phyloP scores from a whole-genome alignment of 495 filamentous ascomycete genomes.

The Monascus purpureus region DNA sequence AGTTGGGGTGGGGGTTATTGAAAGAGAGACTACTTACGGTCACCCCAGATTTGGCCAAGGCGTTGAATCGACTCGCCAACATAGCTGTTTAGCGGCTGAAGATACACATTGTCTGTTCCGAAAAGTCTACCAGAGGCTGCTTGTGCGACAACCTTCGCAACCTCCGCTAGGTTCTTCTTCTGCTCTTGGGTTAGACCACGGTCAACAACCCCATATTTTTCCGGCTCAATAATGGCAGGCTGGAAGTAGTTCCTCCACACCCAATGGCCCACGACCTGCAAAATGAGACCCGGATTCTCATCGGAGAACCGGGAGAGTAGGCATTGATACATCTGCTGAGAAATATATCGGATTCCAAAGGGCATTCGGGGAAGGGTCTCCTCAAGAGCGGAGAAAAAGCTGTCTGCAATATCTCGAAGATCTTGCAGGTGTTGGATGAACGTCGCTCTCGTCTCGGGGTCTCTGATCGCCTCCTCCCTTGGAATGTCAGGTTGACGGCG shows the following conservation, averaged over 20 bases:
- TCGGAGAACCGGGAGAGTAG: slow-evolving; percentile 62
- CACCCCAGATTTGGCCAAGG: slow-evolving; percentile 59
- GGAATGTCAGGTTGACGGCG: slow-evolving; percentile 65
- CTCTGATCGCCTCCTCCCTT: slow-evolving; percentile 82
- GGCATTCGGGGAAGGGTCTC: slow-evolving; percentile 79
- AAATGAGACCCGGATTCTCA: slow-evolving; percentile 61
- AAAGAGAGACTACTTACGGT: slow-evolving; percentile 28
- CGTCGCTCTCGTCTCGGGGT: slow-evolving; percentile 76
- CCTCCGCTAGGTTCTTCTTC: slow-evolving; percentile 83
- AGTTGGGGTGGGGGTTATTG: background rate
- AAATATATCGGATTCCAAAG: slow-evolving; percentile 82
- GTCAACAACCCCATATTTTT: slow-evolving; percentile 81
- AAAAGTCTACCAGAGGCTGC: slow-evolving; percentile 75
- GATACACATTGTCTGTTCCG: slow-evolving; percentile 85
- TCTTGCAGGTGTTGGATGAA: slow-evolving; percentile 92
- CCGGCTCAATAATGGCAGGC: slow-evolving; percentile 71
- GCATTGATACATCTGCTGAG: slow-evolving; percentile 69
- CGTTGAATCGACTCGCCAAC: slow-evolving; percentile 74
- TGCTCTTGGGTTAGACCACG: slow-evolving; percentile 77
- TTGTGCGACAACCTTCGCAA: slow-evolving; percentile 82
- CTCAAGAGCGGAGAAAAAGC: slow-evolving; percentile 69
- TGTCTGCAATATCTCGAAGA: slow-evolving; percentile 82
- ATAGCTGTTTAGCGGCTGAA: slow-evolving; percentile 87
- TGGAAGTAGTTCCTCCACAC: slow-evolving; percentile 90
- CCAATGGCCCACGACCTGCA: slow-evolving; percentile 80